phyloP scores from a whole-genome alignment of 148 eudicot species.

The Spergularia bocconei region DNA sequence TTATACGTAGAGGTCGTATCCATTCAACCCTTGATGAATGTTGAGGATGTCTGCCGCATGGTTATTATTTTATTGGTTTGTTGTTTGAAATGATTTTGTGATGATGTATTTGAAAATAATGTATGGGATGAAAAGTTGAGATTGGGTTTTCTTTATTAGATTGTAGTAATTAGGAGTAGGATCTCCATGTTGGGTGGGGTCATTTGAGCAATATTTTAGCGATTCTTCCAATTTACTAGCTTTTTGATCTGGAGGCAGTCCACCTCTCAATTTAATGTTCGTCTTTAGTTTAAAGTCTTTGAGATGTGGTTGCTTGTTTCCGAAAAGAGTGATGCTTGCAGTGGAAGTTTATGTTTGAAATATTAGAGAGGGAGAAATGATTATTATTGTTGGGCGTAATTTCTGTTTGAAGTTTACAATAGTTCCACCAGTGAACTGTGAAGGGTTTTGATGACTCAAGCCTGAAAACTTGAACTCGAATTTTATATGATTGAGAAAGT shows the following conservation, averaged over 20 bases:
- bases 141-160: slow-evolving; percentile 10
- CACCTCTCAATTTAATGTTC: slow-evolving; percentile 10
- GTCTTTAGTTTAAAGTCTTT: slow-evolving; percentile 14
- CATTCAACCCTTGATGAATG: not conserved
- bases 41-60: not conserved
- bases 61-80: not conserved
- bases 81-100: slow-evolving; percentile 1
- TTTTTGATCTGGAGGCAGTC: slow-evolving; percentile 19
- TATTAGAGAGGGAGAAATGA: not conserved
- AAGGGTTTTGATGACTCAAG: not conserved
- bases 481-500: not conserved
- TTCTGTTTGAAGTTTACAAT: slow-evolving; percentile 10
- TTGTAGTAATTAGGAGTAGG: slow-evolving; percentile 11
- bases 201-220: slow-evolving; percentile 11
- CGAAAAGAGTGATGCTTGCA: not conserved
- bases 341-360: not conserved
- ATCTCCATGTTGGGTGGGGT: slow-evolving; percentile 20
- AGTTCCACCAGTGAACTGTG: not conserved
- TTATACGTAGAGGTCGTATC: not conserved
- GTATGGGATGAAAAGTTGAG: slow-evolving; percentile 9
- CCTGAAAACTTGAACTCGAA: not conserved
- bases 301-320: not conserved
- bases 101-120: not conserved
- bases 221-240: slow-evolving; percentile 7
- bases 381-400: not conserved